Percentiles rank a stretch among this genome's conserved stretches.
These are phyloP conservation scores for Erythrophleum fordii DNA, from an alignment of 306 rosid species.

Conservation along the genomic window DNA sequence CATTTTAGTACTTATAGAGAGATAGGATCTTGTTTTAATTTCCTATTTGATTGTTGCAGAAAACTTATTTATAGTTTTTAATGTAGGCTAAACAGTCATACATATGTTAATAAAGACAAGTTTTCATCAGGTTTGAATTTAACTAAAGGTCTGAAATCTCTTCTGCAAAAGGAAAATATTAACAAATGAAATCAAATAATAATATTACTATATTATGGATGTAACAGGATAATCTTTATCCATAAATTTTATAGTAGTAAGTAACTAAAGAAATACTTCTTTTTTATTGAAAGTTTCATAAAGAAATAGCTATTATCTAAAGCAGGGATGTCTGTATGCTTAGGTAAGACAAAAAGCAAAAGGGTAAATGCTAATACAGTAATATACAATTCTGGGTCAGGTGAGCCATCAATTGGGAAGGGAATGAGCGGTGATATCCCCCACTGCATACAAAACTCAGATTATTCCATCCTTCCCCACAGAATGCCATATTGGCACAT, in stretches of 20 bases:
- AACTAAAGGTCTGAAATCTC: background rate
- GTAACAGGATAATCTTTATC: background rate
- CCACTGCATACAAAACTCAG: slow-evolving; percentile 26
- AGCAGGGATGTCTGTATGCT: background rate
- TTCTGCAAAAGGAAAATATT: background rate
- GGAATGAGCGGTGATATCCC: slow-evolving; percentile 10
- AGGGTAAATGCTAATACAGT: background rate
- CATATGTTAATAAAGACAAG: background rate
- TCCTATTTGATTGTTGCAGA: background rate
- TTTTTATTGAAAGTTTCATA: background rate
- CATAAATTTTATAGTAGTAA: background rate
- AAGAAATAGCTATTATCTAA: background rate
- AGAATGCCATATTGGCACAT: background rate
- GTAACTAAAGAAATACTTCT: background rate
- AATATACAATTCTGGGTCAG: slow-evolving; percentile 43
- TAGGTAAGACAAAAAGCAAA: slow-evolving; percentile 6
- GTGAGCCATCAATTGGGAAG: slow-evolving; percentile 31
- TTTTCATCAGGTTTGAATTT: background rate
- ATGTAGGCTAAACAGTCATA: background rate
- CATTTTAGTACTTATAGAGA: no score
- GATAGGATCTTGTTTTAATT: background rate
- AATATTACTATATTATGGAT: background rate
- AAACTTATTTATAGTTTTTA: background rate
- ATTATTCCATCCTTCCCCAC: slow-evolving; percentile 11
- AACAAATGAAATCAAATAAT: background rate